Base-by-base conservation (phyloP, 2,329 filamentous ascomycete species). In the Trichophyton equinum region DNA sequence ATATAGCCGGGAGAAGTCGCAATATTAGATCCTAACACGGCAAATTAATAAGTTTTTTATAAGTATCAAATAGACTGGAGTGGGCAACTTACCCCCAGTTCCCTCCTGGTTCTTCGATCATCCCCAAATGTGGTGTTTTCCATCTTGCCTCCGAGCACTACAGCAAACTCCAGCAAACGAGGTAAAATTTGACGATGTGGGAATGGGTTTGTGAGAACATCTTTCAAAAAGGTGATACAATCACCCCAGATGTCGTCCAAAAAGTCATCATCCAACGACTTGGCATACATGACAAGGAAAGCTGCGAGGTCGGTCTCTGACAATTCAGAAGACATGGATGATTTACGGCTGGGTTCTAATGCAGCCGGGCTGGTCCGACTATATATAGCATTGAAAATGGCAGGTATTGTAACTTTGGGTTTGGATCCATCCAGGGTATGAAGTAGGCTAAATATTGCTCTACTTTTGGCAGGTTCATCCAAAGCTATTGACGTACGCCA, bases 201-300 rank as follows among this genome's bases (percentile, higher is more conserved):
- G 68, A 99, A 90, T 0, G 94, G 95, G 69, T 99, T 99, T 25
- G 87, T 85, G 30, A 99, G 79, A 30, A 99, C 82, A 70, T 99
- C 95, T 64, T 85, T 87, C 63, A 97, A 74, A 72, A 99, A 99
- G 0, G 87, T 83, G 68, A 91, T 90, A 72, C 92, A 99, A 71
- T 99, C 92, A 46, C 85, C 81, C 94, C 94, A 99, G 57, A 99
- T 96, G 74, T 99, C 94, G 68, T 99, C 94, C 82, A 96, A 92
- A 15, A 94, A 88, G 76, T 99, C 94, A 68, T 99, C 94, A 69
- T 99, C 94, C 11, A 97, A 79, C 0, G 91, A 94, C 33, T 83
- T 83, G 0, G 91, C 87, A 72, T 99, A 99, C 64, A 94, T 88
- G 6, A 96, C 88, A 51, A 97, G 75, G 72, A 99, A 99, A 7